Evolutionary conservation across 768 basidiomycete genomes (phyloP).

Genomic region (Suillus bovinus): DNA sequence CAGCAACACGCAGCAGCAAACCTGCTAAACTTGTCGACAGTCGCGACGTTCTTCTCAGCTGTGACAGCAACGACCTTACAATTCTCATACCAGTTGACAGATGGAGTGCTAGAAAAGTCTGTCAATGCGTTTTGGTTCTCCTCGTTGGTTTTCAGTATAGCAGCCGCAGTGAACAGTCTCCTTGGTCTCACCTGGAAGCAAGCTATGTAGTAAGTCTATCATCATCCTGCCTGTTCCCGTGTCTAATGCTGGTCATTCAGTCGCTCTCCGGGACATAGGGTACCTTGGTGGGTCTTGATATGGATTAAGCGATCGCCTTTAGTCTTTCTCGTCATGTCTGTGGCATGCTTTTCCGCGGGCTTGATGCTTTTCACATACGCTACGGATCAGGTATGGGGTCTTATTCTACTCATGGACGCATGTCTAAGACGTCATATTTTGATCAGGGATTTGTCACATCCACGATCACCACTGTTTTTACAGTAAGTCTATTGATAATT

Average conservation of each 20-base stretch:
- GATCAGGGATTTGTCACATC: conserved; percentile 58
- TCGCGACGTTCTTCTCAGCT: conserved; percentile 56
- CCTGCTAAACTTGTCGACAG: conserved; percentile 50
- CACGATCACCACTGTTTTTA: conserved; percentile 75
- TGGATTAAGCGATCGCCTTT: conserved; percentile 87
- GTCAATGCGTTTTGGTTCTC: conserved; percentile 59
- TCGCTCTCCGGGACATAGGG: conserved; percentile 54
- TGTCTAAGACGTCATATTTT: conserved; percentile 8
- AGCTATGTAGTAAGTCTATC: conserved; percentile 50
- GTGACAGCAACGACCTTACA: conserved; percentile 54
- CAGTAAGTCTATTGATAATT: conserved; percentile 31
- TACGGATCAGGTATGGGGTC: conserved; percentile 55
- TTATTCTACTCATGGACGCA: conserved; percentile 16
- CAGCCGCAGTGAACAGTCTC: conserved; percentile 53
- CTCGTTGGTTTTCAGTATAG: conserved; percentile 54
- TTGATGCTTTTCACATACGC: conserved; percentile 78
- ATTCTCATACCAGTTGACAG: conserved; percentile 41
- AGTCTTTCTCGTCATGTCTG: conserved; percentile 81
- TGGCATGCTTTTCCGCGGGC: conserved; percentile 80
- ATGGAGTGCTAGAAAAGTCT: conserved; percentile 37
- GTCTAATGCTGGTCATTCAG: conserved; percentile 31
- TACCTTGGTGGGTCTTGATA: conserved; percentile 64
- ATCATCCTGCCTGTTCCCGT: conserved; percentile 9
- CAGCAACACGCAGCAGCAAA: conserved; percentile 53
- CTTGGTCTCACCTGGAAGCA: conserved; percentile 57